phyloP scores from a whole-genome alignment of 2,329 filamentous ascomycete species.

The Beauveria scarabaeidicola region DNA sequence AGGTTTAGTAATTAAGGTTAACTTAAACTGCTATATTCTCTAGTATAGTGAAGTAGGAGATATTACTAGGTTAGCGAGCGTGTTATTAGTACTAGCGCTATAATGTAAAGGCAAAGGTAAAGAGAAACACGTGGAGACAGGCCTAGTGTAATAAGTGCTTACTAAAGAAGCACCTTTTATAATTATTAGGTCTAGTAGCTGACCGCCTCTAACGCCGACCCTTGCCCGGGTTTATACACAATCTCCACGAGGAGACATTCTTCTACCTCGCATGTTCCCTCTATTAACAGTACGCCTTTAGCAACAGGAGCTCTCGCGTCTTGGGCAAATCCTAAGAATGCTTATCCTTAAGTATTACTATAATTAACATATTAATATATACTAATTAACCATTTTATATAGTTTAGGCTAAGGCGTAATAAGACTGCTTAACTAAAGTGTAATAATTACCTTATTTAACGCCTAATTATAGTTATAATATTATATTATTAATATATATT shows the following conservation, averaged over 20 bases:
- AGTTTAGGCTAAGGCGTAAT: neutral
- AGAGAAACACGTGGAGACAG: neutral
- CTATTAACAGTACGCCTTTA: neutral
- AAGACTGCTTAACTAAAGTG: neutral
- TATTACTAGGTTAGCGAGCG: neutral
- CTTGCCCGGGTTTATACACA: neutral
- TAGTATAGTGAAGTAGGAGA: neutral
- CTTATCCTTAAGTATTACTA: neutral
- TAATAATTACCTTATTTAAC: neutral
- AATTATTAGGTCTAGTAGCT: neutral
- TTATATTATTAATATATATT: neutral
- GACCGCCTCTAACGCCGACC: neutral
- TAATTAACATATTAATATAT: neutral
- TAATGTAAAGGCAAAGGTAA: neutral
- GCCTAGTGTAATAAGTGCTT: neutral
- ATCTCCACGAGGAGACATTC: neutral
- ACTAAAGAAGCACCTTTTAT: neutral
- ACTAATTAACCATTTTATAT: neutral
- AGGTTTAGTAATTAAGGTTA: neutral
- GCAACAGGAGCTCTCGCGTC: neutral
- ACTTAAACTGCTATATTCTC: neutral
- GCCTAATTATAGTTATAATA: neutral
- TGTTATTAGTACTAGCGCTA: neutral
- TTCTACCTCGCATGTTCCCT: neutral
- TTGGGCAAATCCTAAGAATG: neutral